A percentile compares a stretch with the other conserved stretches of the same genome.
These are phyloP conservation scores for Apophysomyces variabilis DNA, from an alignment of 371 early-diverging fungal species.

Conservation along the genomic window DNA sequence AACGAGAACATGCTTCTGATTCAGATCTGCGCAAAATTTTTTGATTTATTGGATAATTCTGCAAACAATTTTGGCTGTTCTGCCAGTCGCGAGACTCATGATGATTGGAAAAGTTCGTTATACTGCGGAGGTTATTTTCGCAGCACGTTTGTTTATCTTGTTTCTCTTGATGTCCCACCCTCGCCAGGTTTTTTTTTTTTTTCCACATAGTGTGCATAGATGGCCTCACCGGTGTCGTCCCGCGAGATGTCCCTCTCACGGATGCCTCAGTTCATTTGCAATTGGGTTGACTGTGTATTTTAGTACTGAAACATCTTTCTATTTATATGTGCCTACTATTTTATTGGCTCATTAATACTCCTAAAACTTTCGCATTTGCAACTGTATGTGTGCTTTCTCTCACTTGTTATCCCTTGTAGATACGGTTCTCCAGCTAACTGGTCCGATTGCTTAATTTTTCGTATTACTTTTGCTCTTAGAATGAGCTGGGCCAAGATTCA, in stretches of 20 bases:
- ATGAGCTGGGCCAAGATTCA: background rate
- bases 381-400: background rate
- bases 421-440: background rate
- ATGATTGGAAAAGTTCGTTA: too few relatives aligned
- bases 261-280: background rate
- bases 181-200: too few relatives aligned
- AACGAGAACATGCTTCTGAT: too few relatives aligned
- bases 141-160: too few relatives aligned
- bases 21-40: too few relatives aligned
- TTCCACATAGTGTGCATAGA: background rate
- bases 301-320: background rate
- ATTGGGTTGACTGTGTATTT: background rate
- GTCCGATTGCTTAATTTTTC: background rate
- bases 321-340: background rate
- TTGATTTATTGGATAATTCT: too few relatives aligned
- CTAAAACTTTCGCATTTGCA: background rate
- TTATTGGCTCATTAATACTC: background rate
- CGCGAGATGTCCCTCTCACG: constrained; percentile 3
- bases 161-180: too few relatives aligned
- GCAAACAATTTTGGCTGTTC: too few relatives aligned
- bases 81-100: too few relatives aligned
- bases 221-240: constrained; percentile 7
- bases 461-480: background rate
- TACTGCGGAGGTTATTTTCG: too few relatives aligned
- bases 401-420: background rate